Percentiles rank a stretch among this genome's conserved stretches.
Evolutionary conservation across 176 grass and related monocot genomes (phyloP).

Genomic region (Eleusine coracana): DNA sequence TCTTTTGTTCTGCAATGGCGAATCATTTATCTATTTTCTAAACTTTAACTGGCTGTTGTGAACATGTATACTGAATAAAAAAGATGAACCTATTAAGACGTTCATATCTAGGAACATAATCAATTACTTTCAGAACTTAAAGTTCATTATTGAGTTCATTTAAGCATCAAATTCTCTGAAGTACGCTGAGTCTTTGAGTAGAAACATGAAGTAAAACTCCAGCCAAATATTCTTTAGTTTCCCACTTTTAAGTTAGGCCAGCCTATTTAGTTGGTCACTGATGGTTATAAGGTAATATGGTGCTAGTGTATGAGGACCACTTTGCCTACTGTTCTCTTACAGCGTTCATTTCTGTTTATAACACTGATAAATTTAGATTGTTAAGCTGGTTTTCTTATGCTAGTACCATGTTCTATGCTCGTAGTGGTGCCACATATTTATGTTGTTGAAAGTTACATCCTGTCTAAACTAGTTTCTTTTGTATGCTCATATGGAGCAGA

Average conservation of each 20-base stretch:
- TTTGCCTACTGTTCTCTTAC: background rate
- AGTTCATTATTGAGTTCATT: background rate
- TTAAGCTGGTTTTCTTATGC: conserved; percentile 20
- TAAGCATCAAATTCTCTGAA: background rate
- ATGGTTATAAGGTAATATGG: background rate
- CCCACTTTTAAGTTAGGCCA: background rate
- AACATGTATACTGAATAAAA: background rate
- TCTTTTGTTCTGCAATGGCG: background rate
- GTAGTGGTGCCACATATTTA: background rate
- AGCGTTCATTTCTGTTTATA: background rate
- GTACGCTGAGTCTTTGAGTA: background rate
- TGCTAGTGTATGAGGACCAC: background rate
- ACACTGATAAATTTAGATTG: background rate
- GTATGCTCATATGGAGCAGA: background rate
- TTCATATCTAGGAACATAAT: background rate
- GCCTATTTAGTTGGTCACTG: background rate
- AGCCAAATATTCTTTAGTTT: background rate
- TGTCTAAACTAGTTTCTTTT: conserved; percentile 4
- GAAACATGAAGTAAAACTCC: background rate
- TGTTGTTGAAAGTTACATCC: background rate
- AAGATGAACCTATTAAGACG: background rate
- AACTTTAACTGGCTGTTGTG: conserved; percentile 2
- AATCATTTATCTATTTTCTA: conserved; percentile 15
- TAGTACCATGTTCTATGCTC: background rate
- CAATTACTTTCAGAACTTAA: background rate